Percentiles rank a stretch among this genome's conserved stretches.
Conservation (phyloP, 129 eudicot genomes). For the Rutidosis leptorrhynchoides region DNA sequence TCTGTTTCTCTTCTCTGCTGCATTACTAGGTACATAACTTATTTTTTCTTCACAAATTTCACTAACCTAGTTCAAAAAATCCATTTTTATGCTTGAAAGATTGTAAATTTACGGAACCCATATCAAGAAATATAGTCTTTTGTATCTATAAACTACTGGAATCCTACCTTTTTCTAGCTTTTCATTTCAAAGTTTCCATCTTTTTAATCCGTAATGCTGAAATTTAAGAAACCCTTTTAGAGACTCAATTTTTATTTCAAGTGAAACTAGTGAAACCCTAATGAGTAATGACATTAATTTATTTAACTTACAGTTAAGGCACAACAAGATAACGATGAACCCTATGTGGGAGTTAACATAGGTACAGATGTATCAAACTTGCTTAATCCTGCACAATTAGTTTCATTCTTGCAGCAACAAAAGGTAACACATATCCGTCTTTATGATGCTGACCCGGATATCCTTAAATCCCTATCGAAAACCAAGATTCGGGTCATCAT, state of each 20-base stretch:
- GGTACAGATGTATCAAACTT: constrained; percentile 89
- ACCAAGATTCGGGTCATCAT: constrained; percentile 79
- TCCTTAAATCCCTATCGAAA: constrained; percentile 79
- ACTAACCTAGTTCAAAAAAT: constrained; percentile 9
- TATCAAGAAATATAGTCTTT: background rate
- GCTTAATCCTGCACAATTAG: constrained; percentile 56
- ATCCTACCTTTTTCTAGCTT: background rate
- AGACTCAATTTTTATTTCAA: background rate
- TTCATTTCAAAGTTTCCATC: constrained; percentile 5
- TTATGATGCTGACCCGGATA: constrained; percentile 69
- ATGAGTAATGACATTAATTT: background rate
- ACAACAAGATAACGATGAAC: constrained; percentile 52
- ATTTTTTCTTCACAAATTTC: background rate
- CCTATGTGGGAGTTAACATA: constrained; percentile 89
- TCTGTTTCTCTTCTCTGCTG: constrained; percentile 29
- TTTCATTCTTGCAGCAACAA: constrained; percentile 62
- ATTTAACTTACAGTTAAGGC: constrained; percentile 42
- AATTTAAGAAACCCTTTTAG: constrained; percentile 10
- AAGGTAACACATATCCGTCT: constrained; percentile 83
- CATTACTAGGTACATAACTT: constrained; percentile 42
- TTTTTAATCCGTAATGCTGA: background rate
- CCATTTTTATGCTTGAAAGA: constrained; percentile 14
- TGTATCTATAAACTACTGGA: background rate
- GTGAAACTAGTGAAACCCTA: constrained; percentile 20
- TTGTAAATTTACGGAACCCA: constrained; percentile 2